These are phyloP conservation scores for Ogataea sp. DNA, from an alignment of 805 yeast genomes.

Conservation along the genomic window DNA sequence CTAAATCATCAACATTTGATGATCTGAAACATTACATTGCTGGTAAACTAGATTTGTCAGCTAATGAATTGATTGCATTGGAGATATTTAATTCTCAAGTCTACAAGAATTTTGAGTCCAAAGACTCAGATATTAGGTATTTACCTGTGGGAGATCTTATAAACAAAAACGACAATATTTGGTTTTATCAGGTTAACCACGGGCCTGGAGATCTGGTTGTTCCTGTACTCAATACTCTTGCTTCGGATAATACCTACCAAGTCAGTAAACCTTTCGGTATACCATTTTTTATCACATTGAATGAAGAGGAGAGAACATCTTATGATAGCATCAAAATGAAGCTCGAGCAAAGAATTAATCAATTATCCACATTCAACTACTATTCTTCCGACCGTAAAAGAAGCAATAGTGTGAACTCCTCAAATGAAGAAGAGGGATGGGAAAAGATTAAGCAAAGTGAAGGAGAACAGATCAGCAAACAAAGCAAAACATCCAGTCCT, in stretches of 20 bases:
- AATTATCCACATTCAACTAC: slow-evolving; percentile 34
- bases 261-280: slow-evolving; percentile 53
- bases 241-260: slow-evolving; percentile 25
- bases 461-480: no score
- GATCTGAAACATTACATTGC: slow-evolving; percentile 59
- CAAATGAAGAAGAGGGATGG: no score
- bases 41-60: slow-evolving; percentile 30
- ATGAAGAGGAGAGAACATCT: slow-evolving; percentile 43
- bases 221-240: slow-evolving; percentile 48
- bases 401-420: neutral
- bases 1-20: slow-evolving; percentile 52
- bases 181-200: slow-evolving; percentile 43
- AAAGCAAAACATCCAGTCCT: no score
- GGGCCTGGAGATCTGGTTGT: slow-evolving; percentile 44
- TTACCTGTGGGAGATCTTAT: slow-evolving; percentile 65
- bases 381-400: slow-evolving; percentile 21
- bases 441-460: no score
- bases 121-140: slow-evolving; percentile 46
- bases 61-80: slow-evolving; percentile 36
- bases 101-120: slow-evolving; percentile 54
- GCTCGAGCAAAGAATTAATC: slow-evolving; percentile 40
- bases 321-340: slow-evolving; percentile 52
- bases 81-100: slow-evolving; percentile 64
- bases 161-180: slow-evolving; percentile 49
- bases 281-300: slow-evolving; percentile 65